Evolutionary conservation across 177 flowering plant species (phyloP).

Genomic region (Tripterygium wilfordii): DNA sequence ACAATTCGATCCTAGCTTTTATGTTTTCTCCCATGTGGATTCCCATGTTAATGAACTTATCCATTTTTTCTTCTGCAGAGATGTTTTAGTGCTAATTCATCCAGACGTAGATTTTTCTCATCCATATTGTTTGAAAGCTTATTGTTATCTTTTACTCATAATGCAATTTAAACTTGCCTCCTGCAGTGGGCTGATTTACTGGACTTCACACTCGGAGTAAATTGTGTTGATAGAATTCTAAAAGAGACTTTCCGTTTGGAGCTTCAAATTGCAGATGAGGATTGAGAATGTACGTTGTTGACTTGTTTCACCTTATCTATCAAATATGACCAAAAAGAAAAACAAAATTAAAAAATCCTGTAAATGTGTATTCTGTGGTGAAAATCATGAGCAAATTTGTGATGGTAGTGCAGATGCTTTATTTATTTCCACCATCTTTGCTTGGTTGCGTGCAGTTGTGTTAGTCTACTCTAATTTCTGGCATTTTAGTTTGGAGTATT

Average conservation of each 20-base stretch:
- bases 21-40: too few species aligned
- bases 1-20: too few species aligned
- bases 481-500: too few species aligned
- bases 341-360: slow-evolving; percentile 6
- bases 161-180: neutral
- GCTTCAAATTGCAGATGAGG: neutral
- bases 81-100: too few species aligned
- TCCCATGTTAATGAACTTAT: too few species aligned
- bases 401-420: too few species aligned
- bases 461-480: too few species aligned
- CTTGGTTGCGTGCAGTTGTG: too few species aligned
- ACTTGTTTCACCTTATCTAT: slow-evolving; percentile 5
- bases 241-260: neutral
- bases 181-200: slow-evolving; percentile 62
- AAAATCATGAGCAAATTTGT: neutral
- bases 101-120: neutral
- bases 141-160: neutral
- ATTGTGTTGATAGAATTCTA: neutral
- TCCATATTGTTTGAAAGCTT: neutral
- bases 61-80: too few species aligned
- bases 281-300: neutral
- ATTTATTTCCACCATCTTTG: slow-evolving; percentile 1
- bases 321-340: neutral
- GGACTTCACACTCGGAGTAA: slow-evolving; percentile 51
- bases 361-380: slow-evolving; percentile 9